A percentile compares a stretch with the other conserved stretches of the same genome.
phyloP scores from a whole-genome alignment of 805 yeast genomes.

The Nakazawaea pomicola region DNA sequence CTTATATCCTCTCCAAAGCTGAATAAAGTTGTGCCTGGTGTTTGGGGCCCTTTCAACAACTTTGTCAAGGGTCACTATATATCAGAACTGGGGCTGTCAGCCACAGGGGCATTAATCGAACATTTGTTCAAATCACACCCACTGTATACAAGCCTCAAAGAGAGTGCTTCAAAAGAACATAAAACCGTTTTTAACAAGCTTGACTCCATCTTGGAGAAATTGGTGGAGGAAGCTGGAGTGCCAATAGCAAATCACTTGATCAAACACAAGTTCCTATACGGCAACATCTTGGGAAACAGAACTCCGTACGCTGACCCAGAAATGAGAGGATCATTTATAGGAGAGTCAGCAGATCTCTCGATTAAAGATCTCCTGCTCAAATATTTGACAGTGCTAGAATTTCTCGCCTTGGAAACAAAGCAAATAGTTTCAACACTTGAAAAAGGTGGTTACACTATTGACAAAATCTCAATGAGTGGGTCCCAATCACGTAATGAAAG shows the following conservation, averaged over 20 bases:
- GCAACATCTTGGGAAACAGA: slow-evolving; percentile 55
- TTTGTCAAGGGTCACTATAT: slow-evolving; percentile 27
- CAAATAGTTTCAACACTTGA: slow-evolving; percentile 32
- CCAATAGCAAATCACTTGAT: slow-evolving; percentile 17
- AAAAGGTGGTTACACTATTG: slow-evolving; percentile 19
- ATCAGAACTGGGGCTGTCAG: slow-evolving; percentile 55
- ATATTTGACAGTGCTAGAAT: slow-evolving; percentile 45
- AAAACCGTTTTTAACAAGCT: slow-evolving; percentile 7
- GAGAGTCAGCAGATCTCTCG: slow-evolving; percentile 35
- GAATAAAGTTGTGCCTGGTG: slow-evolving; percentile 30
- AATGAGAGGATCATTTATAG: slow-evolving; percentile 45
- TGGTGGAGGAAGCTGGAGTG: neutral
- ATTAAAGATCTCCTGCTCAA: slow-evolving; percentile 30
- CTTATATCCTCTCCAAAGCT: slow-evolving; percentile 24
- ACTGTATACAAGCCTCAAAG: slow-evolving; percentile 21
- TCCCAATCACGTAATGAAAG: slow-evolving; percentile 47
- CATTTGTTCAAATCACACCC: slow-evolving; percentile 39
- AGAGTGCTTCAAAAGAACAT: slow-evolving; percentile 8
- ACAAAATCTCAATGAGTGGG: slow-evolving; percentile 41
- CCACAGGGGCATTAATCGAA: slow-evolving; percentile 51
- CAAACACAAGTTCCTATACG: slow-evolving; percentile 40
- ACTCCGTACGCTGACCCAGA: slow-evolving; percentile 47
- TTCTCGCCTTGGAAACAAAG: slow-evolving; percentile 44
- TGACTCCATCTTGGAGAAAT: slow-evolving; percentile 2
- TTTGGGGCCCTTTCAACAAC: slow-evolving; percentile 58